Conservation (phyloP, 2,329 filamentous ascomycete species). For the Albifimbria verrucaria region DNA sequence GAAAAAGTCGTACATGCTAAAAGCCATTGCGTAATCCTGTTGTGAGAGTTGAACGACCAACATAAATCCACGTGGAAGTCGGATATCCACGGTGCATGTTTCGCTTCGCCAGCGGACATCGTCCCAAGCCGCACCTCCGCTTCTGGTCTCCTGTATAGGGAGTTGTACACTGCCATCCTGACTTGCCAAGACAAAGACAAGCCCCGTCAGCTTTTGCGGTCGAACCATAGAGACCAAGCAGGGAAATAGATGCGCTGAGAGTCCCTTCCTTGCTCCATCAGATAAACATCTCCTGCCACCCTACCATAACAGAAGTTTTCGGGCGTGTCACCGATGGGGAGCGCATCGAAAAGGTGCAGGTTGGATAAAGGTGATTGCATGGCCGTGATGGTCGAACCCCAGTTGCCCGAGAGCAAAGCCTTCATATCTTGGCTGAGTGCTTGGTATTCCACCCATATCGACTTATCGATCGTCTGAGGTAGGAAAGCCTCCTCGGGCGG, state of each 20-base stretch:
- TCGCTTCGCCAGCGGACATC: conserved; percentile 77
- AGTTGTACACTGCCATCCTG: conserved; percentile 77
- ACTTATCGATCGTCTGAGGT: conserved; percentile 76
- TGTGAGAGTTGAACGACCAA: conserved; percentile 69
- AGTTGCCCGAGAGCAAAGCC: conserved; percentile 64
- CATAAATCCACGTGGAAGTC: conserved; percentile 72
- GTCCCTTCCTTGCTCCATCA: conserved; percentile 70
- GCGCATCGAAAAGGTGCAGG: conserved; percentile 59
- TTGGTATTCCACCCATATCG: conserved; percentile 79
- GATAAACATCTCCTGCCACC: conserved; percentile 68
- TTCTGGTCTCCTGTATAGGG: conserved; percentile 65
- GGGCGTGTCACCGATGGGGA: conserved; percentile 73
- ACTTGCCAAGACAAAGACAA: conserved; percentile 73
- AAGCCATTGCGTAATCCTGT: conserved; percentile 74
- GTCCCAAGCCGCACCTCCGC: conserved; percentile 71
- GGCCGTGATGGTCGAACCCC: conserved; percentile 45
- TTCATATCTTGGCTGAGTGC: conserved; percentile 68
- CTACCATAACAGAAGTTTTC: conserved; percentile 77
- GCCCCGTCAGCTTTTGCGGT: conserved; percentile 62
- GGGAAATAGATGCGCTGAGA: conserved; percentile 67
- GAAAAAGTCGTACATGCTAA: conserved; percentile 83
- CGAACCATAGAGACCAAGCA: conserved; percentile 76
- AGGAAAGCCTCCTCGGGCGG: conserved; percentile 66
- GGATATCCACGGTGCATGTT: conserved; percentile 61
- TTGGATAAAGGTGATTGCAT: conserved; percentile 43